A percentile compares a stretch with the other conserved stretches of the same genome.
Evolutionary conservation across 192 early-diverging fungal species (phyloP).

Genomic region (Linnemannia elongata): DNA sequence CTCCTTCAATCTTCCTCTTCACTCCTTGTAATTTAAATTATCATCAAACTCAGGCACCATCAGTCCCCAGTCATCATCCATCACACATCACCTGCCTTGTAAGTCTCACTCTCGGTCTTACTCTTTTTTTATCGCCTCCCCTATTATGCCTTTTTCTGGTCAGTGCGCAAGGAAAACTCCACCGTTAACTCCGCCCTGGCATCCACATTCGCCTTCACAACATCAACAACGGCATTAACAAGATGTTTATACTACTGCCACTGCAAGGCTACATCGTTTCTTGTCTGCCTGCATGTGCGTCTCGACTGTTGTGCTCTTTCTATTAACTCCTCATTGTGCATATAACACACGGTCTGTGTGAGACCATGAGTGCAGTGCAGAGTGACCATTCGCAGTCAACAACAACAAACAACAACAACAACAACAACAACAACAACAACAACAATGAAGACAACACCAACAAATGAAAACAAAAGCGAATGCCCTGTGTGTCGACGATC

Average conservation of each 20-base stretch:
- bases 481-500: background rate
- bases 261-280: background rate
- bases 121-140: background rate
- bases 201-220: background rate
- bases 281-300: background rate
- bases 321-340: background rate
- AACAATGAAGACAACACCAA: background rate
- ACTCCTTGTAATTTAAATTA: background rate
- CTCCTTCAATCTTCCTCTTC: too few species aligned
- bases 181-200: background rate
- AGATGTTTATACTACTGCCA: background rate
- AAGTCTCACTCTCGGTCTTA: constrained; percentile 2
- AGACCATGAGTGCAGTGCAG: background rate
- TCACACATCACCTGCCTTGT: background rate
- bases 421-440: background rate
- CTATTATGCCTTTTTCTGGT: background rate
- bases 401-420: background rate
- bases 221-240: background rate
- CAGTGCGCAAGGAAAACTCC: background rate
- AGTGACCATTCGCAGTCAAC: background rate
- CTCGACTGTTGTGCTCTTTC: background rate
- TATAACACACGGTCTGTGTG: background rate
- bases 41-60: constrained; percentile 3
- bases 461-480: background rate
- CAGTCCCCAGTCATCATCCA: background rate